Base-by-base conservation (phyloP, 352 stramenopile species). In the Globisporangium mamillatum region DNA sequence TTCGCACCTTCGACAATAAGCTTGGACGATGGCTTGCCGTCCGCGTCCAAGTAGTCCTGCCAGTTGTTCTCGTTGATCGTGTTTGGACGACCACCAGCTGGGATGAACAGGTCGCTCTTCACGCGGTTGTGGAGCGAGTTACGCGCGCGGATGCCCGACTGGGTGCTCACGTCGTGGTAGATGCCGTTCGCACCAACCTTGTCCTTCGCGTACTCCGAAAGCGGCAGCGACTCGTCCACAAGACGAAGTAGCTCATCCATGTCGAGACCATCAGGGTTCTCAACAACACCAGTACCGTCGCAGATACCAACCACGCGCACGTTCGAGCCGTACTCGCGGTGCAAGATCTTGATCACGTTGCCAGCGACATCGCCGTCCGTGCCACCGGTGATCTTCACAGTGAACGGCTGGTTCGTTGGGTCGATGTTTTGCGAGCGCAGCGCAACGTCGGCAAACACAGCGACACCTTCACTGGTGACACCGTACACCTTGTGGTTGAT, bases 121-220 rank as follows among this genome's bases (percentile, higher is more conserved):
- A 94, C 88, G 22, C 97, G 90, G 78, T 99, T 99, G 92, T 99
- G 97, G 93, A 99, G 98, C 68, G 89, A 98, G 79, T 99, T 99
- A 67, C 97, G 90, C 54, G 95, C 93, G 64, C 96, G 95, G 32
- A 98, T 86, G 29, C 97, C 84, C 25, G 86, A 72, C 9, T 70
- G 73, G 8, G 82, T 91, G 66, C 72, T 78, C 8, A 88, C 97
- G 62, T 96, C 94, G 75, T 98, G 92, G 70, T 89, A 90, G 24
- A 91, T 63, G 55, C 84, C 83, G 41, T 79, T 86, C 25, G 48
- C 27, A 29, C 79, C 79, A 9, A 91, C 67, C 68, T 82, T 90
- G 27, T 72, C 66, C 14, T 60, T 69, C 67, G 89, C 70, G 64
- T 89, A 94, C 10, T 93, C 79, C 53, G 86, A 88, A 73, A 99